Conservation (phyloP, 192 early-diverging fungal species). For the Podila verticillata region DNA sequence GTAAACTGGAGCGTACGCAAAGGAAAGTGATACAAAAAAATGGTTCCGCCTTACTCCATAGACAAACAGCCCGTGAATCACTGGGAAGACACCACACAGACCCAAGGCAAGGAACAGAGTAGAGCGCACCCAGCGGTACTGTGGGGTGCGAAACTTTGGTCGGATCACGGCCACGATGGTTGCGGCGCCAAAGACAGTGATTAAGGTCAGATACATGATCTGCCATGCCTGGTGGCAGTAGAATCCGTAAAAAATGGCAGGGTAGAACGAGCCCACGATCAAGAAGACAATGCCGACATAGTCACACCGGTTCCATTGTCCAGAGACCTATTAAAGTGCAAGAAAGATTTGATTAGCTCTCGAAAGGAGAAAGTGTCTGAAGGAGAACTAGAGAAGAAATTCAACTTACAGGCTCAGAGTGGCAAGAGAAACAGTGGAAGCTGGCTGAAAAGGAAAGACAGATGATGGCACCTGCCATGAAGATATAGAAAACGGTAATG, state of each 20-base stretch:
- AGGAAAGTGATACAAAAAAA: background rate
- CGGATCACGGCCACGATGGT: conserved; percentile 70
- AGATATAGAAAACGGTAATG: conserved; percentile 74
- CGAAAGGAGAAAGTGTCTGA: conserved; percentile 6
- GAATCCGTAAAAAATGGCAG: conserved; percentile 63
- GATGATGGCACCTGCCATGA: conserved; percentile 75
- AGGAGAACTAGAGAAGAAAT: conserved; percentile 8
- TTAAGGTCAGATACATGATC: conserved; percentile 67
- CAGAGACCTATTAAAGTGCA: background rate
- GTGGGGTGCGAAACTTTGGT: conserved; percentile 73
- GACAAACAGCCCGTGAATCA: conserved; percentile 67
- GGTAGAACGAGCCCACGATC: conserved; percentile 73
- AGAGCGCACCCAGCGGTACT: conserved; percentile 83
- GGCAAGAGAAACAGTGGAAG: conserved; percentile 88
- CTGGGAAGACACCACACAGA: conserved; percentile 76
- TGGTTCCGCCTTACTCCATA: conserved; percentile 69
- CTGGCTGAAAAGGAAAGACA: conserved; percentile 84
- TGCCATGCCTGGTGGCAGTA: conserved; percentile 55
- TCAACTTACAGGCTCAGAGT: conserved; percentile 67
- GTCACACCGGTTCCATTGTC: conserved; percentile 88
- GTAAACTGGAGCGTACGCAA: background rate
- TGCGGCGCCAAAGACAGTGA: conserved; percentile 68
- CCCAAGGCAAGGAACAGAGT: conserved; percentile 85
- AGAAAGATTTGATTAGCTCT: conserved; percentile 58
- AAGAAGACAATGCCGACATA: conserved; percentile 91